phyloP scores from a whole-genome alignment of 2,329 filamentous ascomycete genomes.

The Talaromyces sp. region DNA sequence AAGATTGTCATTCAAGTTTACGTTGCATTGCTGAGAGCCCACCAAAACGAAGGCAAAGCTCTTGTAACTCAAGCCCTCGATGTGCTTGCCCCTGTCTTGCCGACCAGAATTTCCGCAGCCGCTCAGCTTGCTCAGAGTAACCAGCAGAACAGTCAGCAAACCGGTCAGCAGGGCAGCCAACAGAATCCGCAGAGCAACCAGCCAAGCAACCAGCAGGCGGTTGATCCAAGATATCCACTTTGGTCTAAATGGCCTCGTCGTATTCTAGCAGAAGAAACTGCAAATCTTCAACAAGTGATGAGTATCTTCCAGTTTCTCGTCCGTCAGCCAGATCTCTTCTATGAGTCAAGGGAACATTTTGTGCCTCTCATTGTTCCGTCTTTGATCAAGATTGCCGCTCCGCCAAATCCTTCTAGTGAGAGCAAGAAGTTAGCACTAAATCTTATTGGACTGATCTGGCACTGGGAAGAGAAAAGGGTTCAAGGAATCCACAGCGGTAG shows the following conservation, averaged over 20 bases:
- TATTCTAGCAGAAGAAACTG: slow-evolving; percentile 87
- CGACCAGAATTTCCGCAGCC: slow-evolving; percentile 62
- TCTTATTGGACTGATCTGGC: slow-evolving; percentile 84
- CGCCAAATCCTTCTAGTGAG: slow-evolving; percentile 77
- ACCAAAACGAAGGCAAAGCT: slow-evolving; percentile 88
- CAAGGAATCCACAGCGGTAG: slow-evolving; percentile 41
- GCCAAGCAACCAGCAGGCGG: slow-evolving; percentile 43
- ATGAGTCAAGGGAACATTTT: slow-evolving; percentile 89
- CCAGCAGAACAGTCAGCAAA: background rate
- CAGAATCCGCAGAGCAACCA: background rate
- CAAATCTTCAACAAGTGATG: slow-evolving; percentile 91
- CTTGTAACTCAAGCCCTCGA: slow-evolving; percentile 92
- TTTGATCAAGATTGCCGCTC: slow-evolving; percentile 77
- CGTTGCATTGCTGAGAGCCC: slow-evolving; percentile 80
- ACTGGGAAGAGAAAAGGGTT: slow-evolving; percentile 83
- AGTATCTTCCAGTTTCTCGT: slow-evolving; percentile 97
- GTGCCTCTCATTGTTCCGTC: slow-evolving; percentile 82
- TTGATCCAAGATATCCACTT: slow-evolving; percentile 67
- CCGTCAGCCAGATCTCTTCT: slow-evolving; percentile 86
- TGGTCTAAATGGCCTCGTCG: slow-evolving; percentile 90
- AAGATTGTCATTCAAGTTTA: slow-evolving; percentile 98
- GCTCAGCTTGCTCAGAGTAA: slow-evolving; percentile 24
- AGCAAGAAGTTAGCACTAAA: slow-evolving; percentile 87
- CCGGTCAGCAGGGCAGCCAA: background rate
- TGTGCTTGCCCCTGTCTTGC: slow-evolving; percentile 87